phyloP scores from a whole-genome alignment of 2,329 filamentous ascomycete genomes.

The Xenoacremonium recifei region DNA sequence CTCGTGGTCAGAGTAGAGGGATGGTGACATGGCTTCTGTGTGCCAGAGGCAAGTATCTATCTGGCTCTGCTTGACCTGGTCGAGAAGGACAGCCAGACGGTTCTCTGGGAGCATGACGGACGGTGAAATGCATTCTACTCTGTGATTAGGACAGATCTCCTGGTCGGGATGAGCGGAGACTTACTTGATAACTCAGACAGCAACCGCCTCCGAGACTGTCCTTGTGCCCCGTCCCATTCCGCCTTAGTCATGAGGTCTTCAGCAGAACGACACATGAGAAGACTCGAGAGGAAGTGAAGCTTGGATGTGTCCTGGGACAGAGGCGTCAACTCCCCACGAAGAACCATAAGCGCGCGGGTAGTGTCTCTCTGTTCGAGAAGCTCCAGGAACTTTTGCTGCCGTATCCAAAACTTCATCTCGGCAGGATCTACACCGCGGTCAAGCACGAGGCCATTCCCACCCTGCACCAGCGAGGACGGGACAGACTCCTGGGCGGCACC shows the following conservation, averaged over 20 bases:
- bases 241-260: slow-evolving; percentile 76
- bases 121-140: slow-evolving; percentile 80
- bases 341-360: slow-evolving; percentile 71
- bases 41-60: slow-evolving; percentile 85
- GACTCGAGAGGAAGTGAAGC: slow-evolving; percentile 79
- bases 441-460: slow-evolving; percentile 65
- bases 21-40: slow-evolving; percentile 74
- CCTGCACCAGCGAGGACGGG: too few relatives aligned
- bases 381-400: slow-evolving; percentile 94
- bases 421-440: slow-evolving; percentile 72
- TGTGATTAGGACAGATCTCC: neutral
- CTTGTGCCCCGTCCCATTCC: slow-evolving; percentile 79
- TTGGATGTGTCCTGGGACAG: slow-evolving; percentile 75
- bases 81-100: slow-evolving; percentile 75
- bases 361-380: slow-evolving; percentile 76
- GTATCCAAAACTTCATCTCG: slow-evolving; percentile 82
- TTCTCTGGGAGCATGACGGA: slow-evolving; percentile 96
- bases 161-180: slow-evolving; percentile 24
- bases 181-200: slow-evolving; percentile 82
- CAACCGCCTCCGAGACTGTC: slow-evolving; percentile 69
- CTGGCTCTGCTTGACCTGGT: slow-evolving; percentile 81
- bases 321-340: slow-evolving; percentile 84
- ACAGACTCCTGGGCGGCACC: slow-evolving; percentile 43
- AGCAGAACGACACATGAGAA: slow-evolving; percentile 83
- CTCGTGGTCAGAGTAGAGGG: slow-evolving; percentile 83